Percentiles rank a stretch among this genome's conserved stretches.
Evolutionary conservation across 2,329 filamentous ascomycete species (phyloP).

Genomic region (Sodiomyces alkalinus): DNA sequence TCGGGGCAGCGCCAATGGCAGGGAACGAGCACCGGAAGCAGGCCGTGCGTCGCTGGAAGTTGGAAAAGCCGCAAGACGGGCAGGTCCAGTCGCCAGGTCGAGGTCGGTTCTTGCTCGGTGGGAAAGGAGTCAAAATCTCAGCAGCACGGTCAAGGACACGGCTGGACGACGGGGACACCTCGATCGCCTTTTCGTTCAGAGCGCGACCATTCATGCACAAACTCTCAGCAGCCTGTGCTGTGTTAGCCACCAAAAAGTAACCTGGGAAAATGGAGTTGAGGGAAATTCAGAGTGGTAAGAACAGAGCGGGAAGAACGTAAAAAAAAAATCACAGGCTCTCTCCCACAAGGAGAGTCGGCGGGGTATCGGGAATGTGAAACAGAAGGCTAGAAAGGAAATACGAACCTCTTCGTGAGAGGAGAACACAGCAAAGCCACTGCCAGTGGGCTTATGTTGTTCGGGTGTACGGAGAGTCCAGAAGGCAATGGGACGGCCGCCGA

Average conservation of each 20-base stretch:
- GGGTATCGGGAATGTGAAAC: too few species aligned
- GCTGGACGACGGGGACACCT: constrained; percentile 95
- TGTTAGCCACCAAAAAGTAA: not conserved
- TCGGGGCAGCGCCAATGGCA: constrained; percentile 68
- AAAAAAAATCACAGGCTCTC: too few species aligned
- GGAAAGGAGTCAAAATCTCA: constrained; percentile 93
- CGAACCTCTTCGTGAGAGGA: constrained; percentile 97
- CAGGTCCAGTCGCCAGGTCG: constrained; percentile 98
- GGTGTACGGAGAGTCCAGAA: constrained; percentile 98
- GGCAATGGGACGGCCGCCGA: constrained; percentile 90
- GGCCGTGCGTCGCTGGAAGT: constrained; percentile 95
- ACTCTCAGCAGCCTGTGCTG: constrained; percentile 88
- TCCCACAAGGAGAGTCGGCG: too few species aligned
- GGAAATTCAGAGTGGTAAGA: not conserved
- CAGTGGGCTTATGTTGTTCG: constrained; percentile 98
- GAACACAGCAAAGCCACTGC: constrained; percentile 94
- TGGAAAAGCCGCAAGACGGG: constrained; percentile 95
- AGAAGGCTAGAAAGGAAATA: too few species aligned
- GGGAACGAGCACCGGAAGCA: constrained; percentile 99
- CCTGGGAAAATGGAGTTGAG: not conserved
- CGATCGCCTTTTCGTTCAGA: constrained; percentile 96
- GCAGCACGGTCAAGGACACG: constrained; percentile 89
- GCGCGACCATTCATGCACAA: constrained; percentile 98
- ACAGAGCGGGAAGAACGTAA: not conserved
- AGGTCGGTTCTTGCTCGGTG: constrained; percentile 94